Evolutionary conservation across 2,329 filamentous ascomycete genomes (phyloP).

Genomic region (Exophiala bonariae): DNA sequence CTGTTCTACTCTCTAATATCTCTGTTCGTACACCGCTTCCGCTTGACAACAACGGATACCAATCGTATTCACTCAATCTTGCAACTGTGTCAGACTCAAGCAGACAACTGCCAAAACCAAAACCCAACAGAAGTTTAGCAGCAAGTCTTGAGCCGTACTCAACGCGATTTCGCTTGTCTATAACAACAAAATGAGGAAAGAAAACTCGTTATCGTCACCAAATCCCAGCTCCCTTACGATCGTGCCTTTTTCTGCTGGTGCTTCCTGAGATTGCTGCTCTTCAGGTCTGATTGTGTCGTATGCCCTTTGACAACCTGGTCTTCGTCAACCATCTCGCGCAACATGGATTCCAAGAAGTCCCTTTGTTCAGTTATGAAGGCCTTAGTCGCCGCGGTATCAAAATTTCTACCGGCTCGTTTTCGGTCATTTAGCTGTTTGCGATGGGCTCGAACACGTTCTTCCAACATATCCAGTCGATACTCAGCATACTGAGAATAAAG

Average conservation of each 20-base stretch:
- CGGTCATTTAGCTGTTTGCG: slow-evolving; percentile 37
- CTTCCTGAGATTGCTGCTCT: slow-evolving; percentile 38
- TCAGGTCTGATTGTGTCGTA: slow-evolving; percentile 36
- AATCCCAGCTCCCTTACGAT: neutral
- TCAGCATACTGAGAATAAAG: slow-evolving; percentile 63
- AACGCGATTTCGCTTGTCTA: no score
- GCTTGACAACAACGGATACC: no score
- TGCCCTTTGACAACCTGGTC: slow-evolving; percentile 39
- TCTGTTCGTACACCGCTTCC: no score
- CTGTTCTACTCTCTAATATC: no score
- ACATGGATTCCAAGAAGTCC: slow-evolving; percentile 39
- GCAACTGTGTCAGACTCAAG: no score
- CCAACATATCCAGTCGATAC: slow-evolving; percentile 64
- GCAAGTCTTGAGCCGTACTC: no score
- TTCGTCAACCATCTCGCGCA: slow-evolving; percentile 42
- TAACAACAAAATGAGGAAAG: no score
- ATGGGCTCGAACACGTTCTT: slow-evolving; percentile 55
- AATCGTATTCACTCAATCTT: no score
- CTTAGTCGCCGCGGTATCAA: slow-evolving; percentile 33
- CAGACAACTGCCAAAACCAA: no score
- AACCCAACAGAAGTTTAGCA: no score
- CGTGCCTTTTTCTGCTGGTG: slow-evolving; percentile 30
- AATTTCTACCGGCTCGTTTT: slow-evolving; percentile 34
- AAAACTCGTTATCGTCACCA: no score
- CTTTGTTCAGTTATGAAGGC: slow-evolving; percentile 33